These are phyloP conservation scores for Acacia crassicarpa DNA, from an alignment of 306 rosid species.

Conservation along the genomic window DNA sequence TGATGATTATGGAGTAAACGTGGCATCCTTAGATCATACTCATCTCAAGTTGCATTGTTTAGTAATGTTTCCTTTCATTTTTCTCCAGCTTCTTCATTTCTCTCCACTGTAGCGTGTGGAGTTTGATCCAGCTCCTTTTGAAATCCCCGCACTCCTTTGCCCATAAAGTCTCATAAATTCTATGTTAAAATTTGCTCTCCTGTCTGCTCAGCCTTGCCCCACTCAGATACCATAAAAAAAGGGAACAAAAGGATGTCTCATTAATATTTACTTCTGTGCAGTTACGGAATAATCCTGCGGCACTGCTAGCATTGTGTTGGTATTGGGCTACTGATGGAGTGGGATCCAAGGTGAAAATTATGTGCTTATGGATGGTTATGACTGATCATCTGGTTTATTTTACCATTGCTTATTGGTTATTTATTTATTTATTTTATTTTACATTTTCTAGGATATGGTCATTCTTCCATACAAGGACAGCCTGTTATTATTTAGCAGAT, in stretches of 20 bases:
- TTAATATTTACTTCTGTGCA: slow-evolving; percentile 35
- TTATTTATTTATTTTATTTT: background rate
- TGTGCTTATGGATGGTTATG: slow-evolving; percentile 14
- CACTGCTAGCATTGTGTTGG: slow-evolving; percentile 92
- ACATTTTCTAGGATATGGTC: slow-evolving; percentile 81
- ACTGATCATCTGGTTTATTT: slow-evolving; percentile 13
- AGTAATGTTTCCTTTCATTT: background rate
- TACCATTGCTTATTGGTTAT: slow-evolving; percentile 27
- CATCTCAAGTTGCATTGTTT: background rate
- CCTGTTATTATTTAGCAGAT: slow-evolving; percentile 85
- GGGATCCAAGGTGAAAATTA: slow-evolving; percentile 81
- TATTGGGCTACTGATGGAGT: slow-evolving; percentile 96
- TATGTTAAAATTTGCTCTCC: background rate
- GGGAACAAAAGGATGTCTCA: background rate
- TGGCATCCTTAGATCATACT: background rate
- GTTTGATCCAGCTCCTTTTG: background rate
- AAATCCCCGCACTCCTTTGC: background rate
- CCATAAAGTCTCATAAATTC: background rate
- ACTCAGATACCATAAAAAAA: background rate
- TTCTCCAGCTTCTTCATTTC: background rate
- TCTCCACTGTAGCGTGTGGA: background rate
- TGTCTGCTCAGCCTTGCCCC: background rate
- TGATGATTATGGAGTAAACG: background rate
- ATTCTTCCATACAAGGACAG: slow-evolving; percentile 98
- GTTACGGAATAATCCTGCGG: slow-evolving; percentile 88